Conservation (phyloP, 768 basidiomycete species). For the Harrya chromipes region DNA sequence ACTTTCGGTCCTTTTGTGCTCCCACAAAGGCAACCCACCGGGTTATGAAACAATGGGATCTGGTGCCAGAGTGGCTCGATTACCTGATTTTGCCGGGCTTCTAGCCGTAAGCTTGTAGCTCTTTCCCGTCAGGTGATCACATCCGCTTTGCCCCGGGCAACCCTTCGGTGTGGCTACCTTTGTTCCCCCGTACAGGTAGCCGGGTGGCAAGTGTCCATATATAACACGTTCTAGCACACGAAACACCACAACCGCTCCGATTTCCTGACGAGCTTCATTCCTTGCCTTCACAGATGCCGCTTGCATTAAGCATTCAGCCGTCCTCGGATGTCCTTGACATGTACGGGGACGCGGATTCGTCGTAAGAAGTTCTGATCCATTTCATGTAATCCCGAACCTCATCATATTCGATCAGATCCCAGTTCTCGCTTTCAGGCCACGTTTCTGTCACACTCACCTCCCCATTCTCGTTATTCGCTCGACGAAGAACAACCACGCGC, state of each 20-base stretch:
- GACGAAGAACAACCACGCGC: slow-evolving; percentile 43
- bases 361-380: slow-evolving; percentile 42
- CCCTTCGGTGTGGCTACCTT: slow-evolving; percentile 22
- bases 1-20: slow-evolving; percentile 23
- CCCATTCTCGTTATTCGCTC: slow-evolving; percentile 53
- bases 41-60: slow-evolving; percentile 26
- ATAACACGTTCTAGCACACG: slow-evolving; percentile 18
- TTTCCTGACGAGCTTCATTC: slow-evolving; percentile 10
- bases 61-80: background rate
- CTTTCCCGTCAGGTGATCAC: slow-evolving; percentile 2
- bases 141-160: background rate
- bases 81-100: background rate
- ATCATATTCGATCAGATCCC: slow-evolving; percentile 49
- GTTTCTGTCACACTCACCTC: slow-evolving; percentile 63
- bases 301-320: slow-evolving; percentile 64
- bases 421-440: slow-evolving; percentile 86
- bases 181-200: slow-evolving; percentile 29
- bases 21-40: slow-evolving; percentile 25
- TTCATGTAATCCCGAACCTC: slow-evolving; percentile 5
- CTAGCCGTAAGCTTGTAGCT: background rate
- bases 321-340: slow-evolving; percentile 57
- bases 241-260: slow-evolving; percentile 8
- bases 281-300: slow-evolving; percentile 50
- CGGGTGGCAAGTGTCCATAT: slow-evolving; percentile 26
- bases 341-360: slow-evolving; percentile 63